These are phyloP conservation scores for Xylaria nigripes DNA, from an alignment of 495 filamentous ascomycete species.

Conservation along the genomic window DNA sequence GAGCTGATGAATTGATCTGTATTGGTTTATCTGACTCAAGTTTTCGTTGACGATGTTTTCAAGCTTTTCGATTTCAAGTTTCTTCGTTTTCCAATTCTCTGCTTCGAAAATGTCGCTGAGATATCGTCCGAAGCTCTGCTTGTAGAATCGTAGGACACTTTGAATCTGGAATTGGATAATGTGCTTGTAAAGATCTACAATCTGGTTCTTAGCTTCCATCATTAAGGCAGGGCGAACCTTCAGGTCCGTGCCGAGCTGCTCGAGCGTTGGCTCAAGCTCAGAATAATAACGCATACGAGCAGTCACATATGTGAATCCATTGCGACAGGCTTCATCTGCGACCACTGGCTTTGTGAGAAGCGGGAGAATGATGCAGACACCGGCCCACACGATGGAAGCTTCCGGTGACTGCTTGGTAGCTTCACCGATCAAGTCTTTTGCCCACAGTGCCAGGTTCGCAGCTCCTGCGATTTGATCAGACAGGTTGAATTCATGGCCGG, in stretches of 20 bases:
- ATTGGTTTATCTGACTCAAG: not conserved
- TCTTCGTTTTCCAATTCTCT: slow-evolving; percentile 4
- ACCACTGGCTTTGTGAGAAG: slow-evolving; percentile 19
- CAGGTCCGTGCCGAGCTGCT: slow-evolving; percentile 6
- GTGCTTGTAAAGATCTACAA: slow-evolving; percentile 18
- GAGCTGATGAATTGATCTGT: not conserved
- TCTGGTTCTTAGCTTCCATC: not conserved
- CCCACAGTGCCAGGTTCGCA: slow-evolving; percentile 9
- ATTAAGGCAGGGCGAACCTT: not conserved
- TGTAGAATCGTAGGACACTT: slow-evolving; percentile 20
- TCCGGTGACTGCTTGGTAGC: slow-evolving; percentile 18
- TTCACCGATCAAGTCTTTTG: slow-evolving; percentile 13
- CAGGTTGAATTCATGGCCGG: slow-evolving; percentile 14
- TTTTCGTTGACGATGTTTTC: not conserved
- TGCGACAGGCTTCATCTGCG: slow-evolving; percentile 17
- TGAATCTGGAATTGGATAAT: slow-evolving; percentile 24
- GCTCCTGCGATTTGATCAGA: slow-evolving; percentile 13
- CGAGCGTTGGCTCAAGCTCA: slow-evolving; percentile 10
- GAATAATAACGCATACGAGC: slow-evolving; percentile 19
- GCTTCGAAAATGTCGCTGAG: not conserved
- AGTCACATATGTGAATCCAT: slow-evolving; percentile 23
- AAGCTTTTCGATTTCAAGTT: not conserved
- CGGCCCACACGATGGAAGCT: slow-evolving; percentile 21
- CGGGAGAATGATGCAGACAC: slow-evolving; percentile 21
- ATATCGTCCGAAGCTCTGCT: not conserved